Base-by-base conservation (phyloP, 2,329 filamentous ascomycete genomes). In the Phyllosticta capitalensis region DNA sequence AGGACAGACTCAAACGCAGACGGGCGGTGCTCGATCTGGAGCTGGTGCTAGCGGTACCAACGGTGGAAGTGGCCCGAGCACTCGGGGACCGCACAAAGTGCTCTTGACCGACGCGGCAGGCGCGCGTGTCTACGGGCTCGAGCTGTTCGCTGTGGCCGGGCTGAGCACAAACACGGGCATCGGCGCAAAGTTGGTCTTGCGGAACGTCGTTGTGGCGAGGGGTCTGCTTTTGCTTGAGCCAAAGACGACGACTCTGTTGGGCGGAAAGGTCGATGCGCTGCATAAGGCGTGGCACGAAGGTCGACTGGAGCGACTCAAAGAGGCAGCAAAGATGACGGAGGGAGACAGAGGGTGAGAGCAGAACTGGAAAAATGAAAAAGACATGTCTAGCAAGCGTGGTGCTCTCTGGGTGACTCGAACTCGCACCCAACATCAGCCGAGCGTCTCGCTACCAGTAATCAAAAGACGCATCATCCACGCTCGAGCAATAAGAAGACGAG, bases 251-350 rank as follows among this genome's bases (percentile, higher is more conserved):
- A 79, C 82, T n/a, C 69, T 95, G 1, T 73, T 96, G n/a, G 94
- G 94, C 1, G 94, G 94, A 0, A 95, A 89, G 75, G 81, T 97
- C 52, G 91, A 96, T 58, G 78, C 77, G 0, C 83, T 91, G 79
- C 89, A 97, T 68, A 86, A 83, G 68, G 79, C 79, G 7, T 97
- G 92, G 92, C 79, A 80, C 53, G 83, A 85, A 14, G 84, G 83
- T 1, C 81, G 89, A 63, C 85, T 96, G 71, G 80, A 79, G 54
- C 81, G 83, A 63, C 72, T 97, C 61, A 85, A 83, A 68, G 81
- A 82, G 55, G 81, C 79, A 12, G 81, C 86, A 19, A 55, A 28
- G 19, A 60, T 55, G 56, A 49, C 51, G 17, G 22, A 52, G 38
- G 14, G 12, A n/a, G 38, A 17, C 3, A 17, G 38, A 14, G n/a